A percentile compares a stretch with the other conserved stretches of the same genome.
phyloP scores from a whole-genome alignment of 805 yeast species.

The Suhomyces pyralidae region DNA sequence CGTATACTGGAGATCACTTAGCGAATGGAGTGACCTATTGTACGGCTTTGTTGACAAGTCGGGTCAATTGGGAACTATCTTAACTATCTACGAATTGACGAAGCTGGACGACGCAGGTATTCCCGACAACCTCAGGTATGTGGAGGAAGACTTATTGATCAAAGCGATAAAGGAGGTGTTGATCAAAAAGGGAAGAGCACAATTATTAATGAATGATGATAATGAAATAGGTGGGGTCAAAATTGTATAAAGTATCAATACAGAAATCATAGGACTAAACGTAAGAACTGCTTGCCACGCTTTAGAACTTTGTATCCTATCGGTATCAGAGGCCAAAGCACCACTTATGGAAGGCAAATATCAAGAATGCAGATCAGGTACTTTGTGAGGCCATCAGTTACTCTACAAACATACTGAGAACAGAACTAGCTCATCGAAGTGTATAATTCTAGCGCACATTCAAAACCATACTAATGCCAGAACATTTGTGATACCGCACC shows the following conservation, averaged over 20 bases:
- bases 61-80: slow-evolving; percentile 72
- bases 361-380: slow-evolving; percentile 10
- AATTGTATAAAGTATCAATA: slow-evolving; percentile 37
- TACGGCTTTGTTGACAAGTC: slow-evolving; percentile 51
- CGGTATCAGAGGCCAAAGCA: background rate
- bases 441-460: slow-evolving; percentile 10
- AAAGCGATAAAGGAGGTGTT: slow-evolving; percentile 52
- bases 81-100: slow-evolving; percentile 79
- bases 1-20: slow-evolving; percentile 58
- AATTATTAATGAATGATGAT: slow-evolving; percentile 62
- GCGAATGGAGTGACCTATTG: slow-evolving; percentile 37
- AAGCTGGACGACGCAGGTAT: slow-evolving; percentile 56
- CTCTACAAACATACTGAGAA: background rate
- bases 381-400: slow-evolving; percentile 1
- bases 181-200: slow-evolving; percentile 69
- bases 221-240: slow-evolving; percentile 77
- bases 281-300: background rate
- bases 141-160: slow-evolving; percentile 56
- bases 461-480: no score
- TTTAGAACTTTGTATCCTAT: slow-evolving; percentile 1
- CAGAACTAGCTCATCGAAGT: slow-evolving; percentile 3
- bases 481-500: background rate
- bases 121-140: slow-evolving; percentile 57
- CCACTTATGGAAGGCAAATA: slow-evolving; percentile 1
- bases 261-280: background rate